These are phyloP conservation scores for Rosa hybrid DNA, from an alignment of 331 rosid species.

Conservation along the genomic window DNA sequence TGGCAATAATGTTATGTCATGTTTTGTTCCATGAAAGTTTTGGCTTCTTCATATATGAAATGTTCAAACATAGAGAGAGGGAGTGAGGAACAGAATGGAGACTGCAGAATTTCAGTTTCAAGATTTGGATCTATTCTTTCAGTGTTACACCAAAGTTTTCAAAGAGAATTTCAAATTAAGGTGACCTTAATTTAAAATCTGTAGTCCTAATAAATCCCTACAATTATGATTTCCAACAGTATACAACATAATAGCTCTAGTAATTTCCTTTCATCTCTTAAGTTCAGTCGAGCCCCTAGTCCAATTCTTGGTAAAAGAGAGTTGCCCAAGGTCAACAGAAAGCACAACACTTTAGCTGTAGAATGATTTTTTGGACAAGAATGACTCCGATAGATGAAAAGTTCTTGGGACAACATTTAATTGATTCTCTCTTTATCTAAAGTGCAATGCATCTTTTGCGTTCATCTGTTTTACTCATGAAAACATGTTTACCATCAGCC, in stretches of 20 bases:
- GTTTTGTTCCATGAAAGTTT: neutral
- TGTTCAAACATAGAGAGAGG: neutral
- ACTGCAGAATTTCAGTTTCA: no score
- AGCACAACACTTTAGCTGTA: neutral
- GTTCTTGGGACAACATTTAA: neutral
- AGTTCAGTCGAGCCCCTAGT: neutral
- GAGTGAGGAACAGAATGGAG: no score
- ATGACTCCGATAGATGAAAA: neutral
- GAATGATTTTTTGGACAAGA: neutral
- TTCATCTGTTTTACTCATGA: neutral
- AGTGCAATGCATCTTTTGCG: neutral
- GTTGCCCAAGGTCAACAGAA: neutral
- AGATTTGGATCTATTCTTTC: neutral
- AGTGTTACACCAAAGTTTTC: neutral
- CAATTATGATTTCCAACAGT: neutral
- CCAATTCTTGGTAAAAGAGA: neutral
- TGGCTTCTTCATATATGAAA: neutral
- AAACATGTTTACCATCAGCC: neutral
- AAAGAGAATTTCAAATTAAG: neutral
- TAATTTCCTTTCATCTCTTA: neutral
- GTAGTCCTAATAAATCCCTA: no score
- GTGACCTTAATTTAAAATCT: neutral
- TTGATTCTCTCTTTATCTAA: neutral
- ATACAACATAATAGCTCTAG: neutral
- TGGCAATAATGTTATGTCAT: neutral